Evolutionary conservation across 2,329 filamentous ascomycete genomes (phyloP), one percentile per base, ranked within the genome.

Genomic region (Paraconiothyrium sp.): DNA sequence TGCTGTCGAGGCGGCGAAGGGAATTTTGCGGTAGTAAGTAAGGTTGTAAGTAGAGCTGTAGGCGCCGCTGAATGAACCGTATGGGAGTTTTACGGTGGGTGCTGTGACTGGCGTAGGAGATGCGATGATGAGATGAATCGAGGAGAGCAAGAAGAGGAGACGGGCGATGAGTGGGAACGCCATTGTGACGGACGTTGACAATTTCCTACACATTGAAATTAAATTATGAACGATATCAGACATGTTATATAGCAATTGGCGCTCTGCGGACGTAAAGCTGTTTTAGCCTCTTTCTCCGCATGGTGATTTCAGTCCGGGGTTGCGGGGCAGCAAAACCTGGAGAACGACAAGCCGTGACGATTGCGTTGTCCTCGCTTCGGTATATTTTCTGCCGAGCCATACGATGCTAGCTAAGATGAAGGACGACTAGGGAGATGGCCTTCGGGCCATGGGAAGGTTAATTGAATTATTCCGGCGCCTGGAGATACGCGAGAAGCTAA

Each of bases 21-120:
- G 87, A 52, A 89, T 88, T 67, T 85, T 88, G 63, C 83, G 84
- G 76, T 83, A 89, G 74, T 88, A 86, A 30, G 82, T 84, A 46
- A 88, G 82, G 67, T 88, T 87, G 68, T 88, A 88, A 2, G 72
- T 67, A 9, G 76, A 63, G 20, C 82, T 82, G 66, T 85, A 85
- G 49, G 82, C 81, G 20, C 86, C 86, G 65, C 82, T 77, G 63
- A 88, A 87, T 20, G 77, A 81, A 32, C 72, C 73, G 52, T 79
- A 79, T 60, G 74, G 69, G 27, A 79, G 73, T 11, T 64, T 54
- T n/a, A 76, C 69, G 8, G 69, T 52, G 4, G 72, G 73, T 22
- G 57, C 44, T 11, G 50, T 16, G 10, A 57, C 9, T 1, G 59
- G 43, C 0, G 58, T 55, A 34, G 66, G 66, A 8, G 66, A 68